Base-by-base conservation (phyloP, 768 basidiomycete species). In the Mycena epipterygia region DNA sequence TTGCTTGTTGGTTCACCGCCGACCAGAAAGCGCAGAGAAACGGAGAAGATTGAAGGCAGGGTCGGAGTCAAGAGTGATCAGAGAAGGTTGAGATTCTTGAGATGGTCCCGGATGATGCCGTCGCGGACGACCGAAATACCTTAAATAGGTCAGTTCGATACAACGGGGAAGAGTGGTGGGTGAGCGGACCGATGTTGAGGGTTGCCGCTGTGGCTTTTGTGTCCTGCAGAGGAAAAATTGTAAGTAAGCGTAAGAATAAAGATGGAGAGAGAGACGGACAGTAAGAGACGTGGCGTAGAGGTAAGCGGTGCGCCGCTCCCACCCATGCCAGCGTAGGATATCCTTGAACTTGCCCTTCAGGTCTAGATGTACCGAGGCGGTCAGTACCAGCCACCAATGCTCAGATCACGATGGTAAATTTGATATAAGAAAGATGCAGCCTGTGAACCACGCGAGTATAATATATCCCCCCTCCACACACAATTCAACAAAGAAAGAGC, bases 191-290 rank as follows among this genome's bases (percentile, higher is more conserved):
- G 53, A 70, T 75, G 25, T 67, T 73, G 16, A 75, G 65, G 17
- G 74, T 75, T 33, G 58, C 46, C 59, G 74, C 74, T 5, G 74
- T 75, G 44, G 74, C 74, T 68, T 75, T 75, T 67, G 74, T 75
- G 66, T 75, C 74, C 53, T 72, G 33, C 44, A 6, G 17, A 29
- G 14, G 17, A 41, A 29, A 7, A 46, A 46, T 27, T 19, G 25
- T 29, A 19, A 48, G 17, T 16, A 6, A 30, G n/a, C n/a, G 35
- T n/a, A 12, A 11, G 25, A 66, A 4, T 30, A 7, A n/a, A n/a
- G 33, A 46, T 25, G 16, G 27, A 8, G 37, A 39, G 13, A 16
- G 33, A 19, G 51, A 66, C 71, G 25, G 30, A 72, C 71, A 17
- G 74, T 75, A 27, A 73, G 71, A 46, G 64, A 66, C 29, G 74